Percentiles rank a stretch among this genome's conserved stretches.
phyloP scores from a whole-genome alignment of 371 early-diverging fungal genomes.

The Gilbertella persicaria region DNA sequence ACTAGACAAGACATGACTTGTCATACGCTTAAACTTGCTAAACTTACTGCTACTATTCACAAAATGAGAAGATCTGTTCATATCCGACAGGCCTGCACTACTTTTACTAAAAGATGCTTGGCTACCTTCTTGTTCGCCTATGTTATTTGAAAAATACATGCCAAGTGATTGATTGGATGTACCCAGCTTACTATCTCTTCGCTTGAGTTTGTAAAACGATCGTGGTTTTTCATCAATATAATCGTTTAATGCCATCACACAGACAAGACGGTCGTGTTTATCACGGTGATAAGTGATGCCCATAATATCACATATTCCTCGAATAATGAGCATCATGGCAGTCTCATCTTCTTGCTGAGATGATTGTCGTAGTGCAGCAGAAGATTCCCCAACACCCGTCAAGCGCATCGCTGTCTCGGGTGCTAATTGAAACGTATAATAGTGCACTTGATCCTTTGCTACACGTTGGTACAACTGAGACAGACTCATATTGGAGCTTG shows the following conservation, averaged over 20 bases:
- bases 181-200: slow-evolving; percentile 22
- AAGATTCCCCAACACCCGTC: slow-evolving; percentile 23
- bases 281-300: slow-evolving; percentile 45
- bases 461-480: slow-evolving; percentile 41
- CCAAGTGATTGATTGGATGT: slow-evolving; percentile 16
- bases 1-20: slow-evolving; percentile 25
- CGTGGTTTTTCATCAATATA: slow-evolving; percentile 24
- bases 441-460: slow-evolving; percentile 41
- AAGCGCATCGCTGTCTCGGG: slow-evolving; percentile 16
- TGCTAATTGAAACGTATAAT: slow-evolving; percentile 40
- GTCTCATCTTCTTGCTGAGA: slow-evolving; percentile 33
- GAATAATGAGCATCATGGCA: slow-evolving; percentile 38
- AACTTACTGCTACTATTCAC: slow-evolving; percentile 6
- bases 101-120: slow-evolving; percentile 21
- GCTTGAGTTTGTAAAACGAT: slow-evolving; percentile 20
- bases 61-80: slow-evolving; percentile 16
- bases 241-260: slow-evolving; percentile 42
- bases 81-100: slow-evolving; percentile 17
- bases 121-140: slow-evolving; percentile 9
- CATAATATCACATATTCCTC: slow-evolving; percentile 42
- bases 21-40: slow-evolving; percentile 26
- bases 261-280: slow-evolving; percentile 30
- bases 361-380: slow-evolving; percentile 12
- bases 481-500: slow-evolving; percentile 36
- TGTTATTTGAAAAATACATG: not conserved